Base-by-base conservation (phyloP, 2,329 filamentous ascomycete species). In the Macrophomina tecta region DNA sequence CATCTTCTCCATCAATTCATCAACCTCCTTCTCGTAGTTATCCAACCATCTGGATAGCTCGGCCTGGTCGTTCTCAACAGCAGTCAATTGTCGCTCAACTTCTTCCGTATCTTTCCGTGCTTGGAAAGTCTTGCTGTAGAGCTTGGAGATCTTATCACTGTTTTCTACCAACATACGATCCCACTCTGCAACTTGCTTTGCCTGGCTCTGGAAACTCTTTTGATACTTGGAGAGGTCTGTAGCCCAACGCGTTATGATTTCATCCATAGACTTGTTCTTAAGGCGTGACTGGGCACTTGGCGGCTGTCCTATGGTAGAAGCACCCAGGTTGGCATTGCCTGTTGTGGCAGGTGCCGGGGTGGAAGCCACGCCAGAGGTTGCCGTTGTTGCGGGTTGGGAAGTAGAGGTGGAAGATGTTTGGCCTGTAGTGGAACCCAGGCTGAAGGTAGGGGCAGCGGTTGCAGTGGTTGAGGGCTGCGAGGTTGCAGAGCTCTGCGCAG, bases 241-340 rank as follows among this genome's bases (percentile, higher is more conserved):
- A 1, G 95, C 95, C 95, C 95, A 99, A 38, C 93, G 89, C 4
- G 93, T 97, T 71, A 99, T 93, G 70, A 99, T 97, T 77, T 99
- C 95, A 75, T 99, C 95, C 91, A 99, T 97, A 0, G 94, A 97
- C 82, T 97, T 98, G 80, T 97, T 97, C 84, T 97, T 97, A 45
- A 99, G 84, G 34, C 95, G 90, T 4, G 94, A 95, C 73, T 96
- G 89, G 1, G 84, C 81, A 67, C 93, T 90, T 16, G 95, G 94
- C 2, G 90, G 83, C 1, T 94, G 93, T 0, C 94, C 94, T 40
- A 88, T 84, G 3, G 92, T 97, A 1, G 93, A 96, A 34, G 89
- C 88, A 18, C 88, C 89, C 58, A 94, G 81, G 34, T 76, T 83
- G 30, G 66, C 46, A 23, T 45, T 51, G 12, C 61, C 61, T 45